Percentiles rank a stretch among this genome's conserved stretches.
Conservation (phyloP, 768 basidiomycete species). For the Basidioascus undulatus region DNA sequence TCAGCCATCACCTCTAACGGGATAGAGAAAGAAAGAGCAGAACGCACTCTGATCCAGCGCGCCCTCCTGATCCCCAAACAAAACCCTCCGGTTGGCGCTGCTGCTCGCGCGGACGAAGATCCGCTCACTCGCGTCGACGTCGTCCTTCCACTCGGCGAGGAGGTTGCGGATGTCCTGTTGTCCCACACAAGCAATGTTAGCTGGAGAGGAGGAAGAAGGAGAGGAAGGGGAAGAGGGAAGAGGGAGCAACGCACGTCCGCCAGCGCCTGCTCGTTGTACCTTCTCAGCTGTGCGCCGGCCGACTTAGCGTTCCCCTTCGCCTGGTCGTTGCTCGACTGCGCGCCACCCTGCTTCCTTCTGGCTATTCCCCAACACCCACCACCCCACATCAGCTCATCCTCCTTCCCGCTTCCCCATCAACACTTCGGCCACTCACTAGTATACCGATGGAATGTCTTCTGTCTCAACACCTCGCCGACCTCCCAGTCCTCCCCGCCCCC, state of each 20-base stretch:
- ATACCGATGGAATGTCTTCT: conserved; percentile 96
- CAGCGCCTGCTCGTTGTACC: conserved; percentile 84
- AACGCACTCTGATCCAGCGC: conserved; percentile 36
- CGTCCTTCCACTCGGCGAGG: conserved; percentile 62
- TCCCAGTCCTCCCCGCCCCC: conserved; percentile 42
- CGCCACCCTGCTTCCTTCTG: conserved; percentile 89
- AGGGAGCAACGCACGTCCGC: conserved; percentile 42
- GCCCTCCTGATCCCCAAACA: conserved; percentile 68
- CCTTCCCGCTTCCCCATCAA: no score
- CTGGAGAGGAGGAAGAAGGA: no score
- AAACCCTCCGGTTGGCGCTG: conserved; percentile 64
- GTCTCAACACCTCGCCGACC: conserved; percentile 55
- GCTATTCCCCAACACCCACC: conserved; percentile 28
- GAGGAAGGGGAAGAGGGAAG: neutral
- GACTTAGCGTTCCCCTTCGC: conserved; percentile 80
- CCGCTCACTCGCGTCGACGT: conserved; percentile 59
- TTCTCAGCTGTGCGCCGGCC: conserved; percentile 74
- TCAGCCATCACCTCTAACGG: no score
- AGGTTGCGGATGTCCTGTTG: conserved; percentile 73
- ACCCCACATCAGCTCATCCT: neutral
- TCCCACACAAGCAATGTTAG: no score
- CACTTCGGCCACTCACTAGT: conserved; percentile 41
- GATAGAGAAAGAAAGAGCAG: neutral
- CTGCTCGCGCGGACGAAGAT: conserved; percentile 82
- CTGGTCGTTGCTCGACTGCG: conserved; percentile 75